A percentile compares a stretch with the other conserved stretches of the same genome.
phyloP scores from a whole-genome alignment of 176 grass and related monocot species.

The Musa schizocarpa region DNA sequence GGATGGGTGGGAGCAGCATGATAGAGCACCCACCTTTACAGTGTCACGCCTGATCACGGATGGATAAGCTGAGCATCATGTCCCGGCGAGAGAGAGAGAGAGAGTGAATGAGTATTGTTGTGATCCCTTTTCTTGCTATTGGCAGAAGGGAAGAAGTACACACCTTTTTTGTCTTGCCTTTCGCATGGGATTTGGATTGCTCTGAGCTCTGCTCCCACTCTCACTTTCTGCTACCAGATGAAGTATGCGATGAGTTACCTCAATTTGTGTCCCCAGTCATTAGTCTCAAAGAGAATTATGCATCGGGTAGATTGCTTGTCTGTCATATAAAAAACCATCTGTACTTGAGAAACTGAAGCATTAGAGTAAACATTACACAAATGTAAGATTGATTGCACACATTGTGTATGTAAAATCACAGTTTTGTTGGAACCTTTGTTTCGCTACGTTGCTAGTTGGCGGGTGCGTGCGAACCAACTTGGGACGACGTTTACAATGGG shows the following conservation, averaged over 20 bases:
- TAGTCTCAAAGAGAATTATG: too few species aligned
- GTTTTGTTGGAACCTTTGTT: not conserved
- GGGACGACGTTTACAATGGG: not conserved
- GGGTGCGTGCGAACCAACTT: not conserved
- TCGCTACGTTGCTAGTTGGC: not conserved
- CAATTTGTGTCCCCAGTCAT: too few species aligned
- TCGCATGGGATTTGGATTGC: not conserved
- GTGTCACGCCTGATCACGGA: not conserved
- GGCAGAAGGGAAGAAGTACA: not conserved
- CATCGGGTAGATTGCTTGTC: too few species aligned
- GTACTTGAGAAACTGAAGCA: too few species aligned
- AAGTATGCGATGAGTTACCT: too few species aligned
- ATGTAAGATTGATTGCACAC: not conserved
- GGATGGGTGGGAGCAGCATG: too few species aligned
- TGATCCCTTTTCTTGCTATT: not conserved
- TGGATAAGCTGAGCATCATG: not conserved
- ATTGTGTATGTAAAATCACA: not conserved
- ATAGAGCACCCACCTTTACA: not conserved
- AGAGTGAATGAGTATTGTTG: not conserved
- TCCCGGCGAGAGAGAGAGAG: not conserved
- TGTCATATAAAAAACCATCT: too few species aligned
- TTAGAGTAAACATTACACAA: too few species aligned
- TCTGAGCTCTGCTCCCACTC: too few species aligned
- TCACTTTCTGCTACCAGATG: too few species aligned
- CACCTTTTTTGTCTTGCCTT: not conserved